Evolutionary conservation across 2,329 filamentous ascomycete genomes (phyloP).

Genomic region (Penicillium sp.): DNA sequence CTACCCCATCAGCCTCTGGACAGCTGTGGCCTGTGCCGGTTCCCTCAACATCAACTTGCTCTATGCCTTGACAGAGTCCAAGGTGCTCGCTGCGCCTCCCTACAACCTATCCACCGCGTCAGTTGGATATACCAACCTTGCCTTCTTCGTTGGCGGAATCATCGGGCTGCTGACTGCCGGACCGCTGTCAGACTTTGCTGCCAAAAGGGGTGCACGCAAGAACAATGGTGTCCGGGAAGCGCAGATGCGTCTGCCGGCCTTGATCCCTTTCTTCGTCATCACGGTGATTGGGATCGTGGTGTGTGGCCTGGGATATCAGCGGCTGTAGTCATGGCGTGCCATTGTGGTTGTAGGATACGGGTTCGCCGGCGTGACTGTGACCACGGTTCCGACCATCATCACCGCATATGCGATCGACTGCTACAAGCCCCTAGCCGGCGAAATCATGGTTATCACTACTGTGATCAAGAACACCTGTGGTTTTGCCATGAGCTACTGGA

Average conservation of each 20-base stretch:
- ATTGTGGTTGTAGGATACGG: conserved; percentile 50
- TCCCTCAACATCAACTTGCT: conserved; percentile 42
- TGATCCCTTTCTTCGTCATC: conserved; percentile 50
- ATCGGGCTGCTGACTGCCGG: conserved; percentile 49
- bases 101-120: conserved; percentile 43
- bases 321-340: conserved; percentile 47
- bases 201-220: conserved; percentile 47
- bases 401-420: conserved; percentile 46
- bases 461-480: conserved; percentile 45
- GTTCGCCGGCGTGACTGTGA: conserved; percentile 39
- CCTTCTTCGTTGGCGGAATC: conserved; percentile 40
- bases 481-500: conserved; percentile 28
- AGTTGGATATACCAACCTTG: conserved; percentile 51
- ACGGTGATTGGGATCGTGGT: conserved; percentile 47
- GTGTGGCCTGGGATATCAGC: conserved; percentile 48
- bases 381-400: conserved; percentile 40
- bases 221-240: conserved; percentile 57
- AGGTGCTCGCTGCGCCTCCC: conserved; percentile 43
- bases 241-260: conserved; percentile 57
- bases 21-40: conserved; percentile 30
- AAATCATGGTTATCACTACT: conserved; percentile 44
- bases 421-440: conserved; percentile 45
- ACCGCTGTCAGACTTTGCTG: conserved; percentile 51
- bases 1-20: conserved; percentile 44
- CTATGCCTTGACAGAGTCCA: conserved; percentile 51